Conservation (phyloP, 2,329 filamentous ascomycete species). For the Fusarium chuoi region DNA sequence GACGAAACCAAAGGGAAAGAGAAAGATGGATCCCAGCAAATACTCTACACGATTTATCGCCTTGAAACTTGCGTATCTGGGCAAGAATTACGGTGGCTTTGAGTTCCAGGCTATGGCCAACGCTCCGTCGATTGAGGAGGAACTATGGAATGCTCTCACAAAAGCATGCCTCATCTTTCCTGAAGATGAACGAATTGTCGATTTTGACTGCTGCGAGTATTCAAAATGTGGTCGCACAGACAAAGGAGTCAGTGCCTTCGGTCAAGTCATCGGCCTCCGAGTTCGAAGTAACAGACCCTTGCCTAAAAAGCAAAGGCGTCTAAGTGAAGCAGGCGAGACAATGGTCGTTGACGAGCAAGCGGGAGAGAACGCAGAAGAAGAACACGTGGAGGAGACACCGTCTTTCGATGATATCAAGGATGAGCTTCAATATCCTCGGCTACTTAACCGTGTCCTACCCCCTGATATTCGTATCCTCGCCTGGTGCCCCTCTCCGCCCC, state of each 20-base stretch:
- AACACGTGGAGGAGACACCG: conserved; percentile 28
- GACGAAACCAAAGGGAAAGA: conserved; percentile 56
- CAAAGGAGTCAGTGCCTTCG: conserved; percentile 93
- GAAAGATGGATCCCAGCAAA: conserved; percentile 78
- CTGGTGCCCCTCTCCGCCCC: conserved; percentile 87
- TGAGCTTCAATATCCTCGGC: conserved; percentile 84
- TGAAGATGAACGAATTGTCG: conserved; percentile 68
- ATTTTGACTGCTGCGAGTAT: conserved; percentile 88
- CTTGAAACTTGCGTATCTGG: conserved; percentile 92
- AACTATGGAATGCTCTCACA: conserved; percentile 89
- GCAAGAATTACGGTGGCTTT: conserved; percentile 90
- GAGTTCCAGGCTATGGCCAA: conserved; percentile 82
- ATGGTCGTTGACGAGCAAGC: conserved; percentile 33
- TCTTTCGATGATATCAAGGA: conserved; percentile 75
- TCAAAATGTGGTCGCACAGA: conserved; percentile 96
- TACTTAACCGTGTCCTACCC: conserved; percentile 89
- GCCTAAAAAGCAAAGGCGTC: conserved; percentile 44
- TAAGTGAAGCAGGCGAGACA: conserved; percentile 38
- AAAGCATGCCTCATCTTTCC: conserved; percentile 86
- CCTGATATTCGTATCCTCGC: conserved; percentile 90
- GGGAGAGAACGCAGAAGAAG: conserved; percentile 25
- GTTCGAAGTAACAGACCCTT: conserved; percentile 82
- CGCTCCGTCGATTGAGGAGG: conserved; percentile 88
- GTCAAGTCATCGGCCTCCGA: conserved; percentile 87
- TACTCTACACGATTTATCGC: conserved; percentile 89